Evolutionary conservation across 2,329 filamentous ascomycete species (phyloP).

Genomic region (Lizonia empirigonia): DNA sequence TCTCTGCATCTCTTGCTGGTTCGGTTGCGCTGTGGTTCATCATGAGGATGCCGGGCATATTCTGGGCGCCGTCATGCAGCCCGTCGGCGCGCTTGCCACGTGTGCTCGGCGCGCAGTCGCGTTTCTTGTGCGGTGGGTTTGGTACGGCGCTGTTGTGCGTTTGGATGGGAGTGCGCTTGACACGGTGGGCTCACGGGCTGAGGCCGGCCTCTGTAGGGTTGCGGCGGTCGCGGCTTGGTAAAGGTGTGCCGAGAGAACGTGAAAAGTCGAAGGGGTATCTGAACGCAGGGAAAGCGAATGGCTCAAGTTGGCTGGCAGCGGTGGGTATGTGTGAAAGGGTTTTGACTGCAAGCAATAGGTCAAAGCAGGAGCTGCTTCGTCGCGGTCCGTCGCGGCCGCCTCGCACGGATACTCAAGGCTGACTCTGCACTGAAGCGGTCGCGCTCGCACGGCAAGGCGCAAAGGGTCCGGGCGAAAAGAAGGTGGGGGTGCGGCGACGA

Average conservation of each 20-base stretch:
- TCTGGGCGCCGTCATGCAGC: slow-evolving; percentile 40
- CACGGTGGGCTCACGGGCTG: not conserved
- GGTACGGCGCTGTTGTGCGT: not conserved
- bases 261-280: not conserved
- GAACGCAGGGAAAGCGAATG: not conserved
- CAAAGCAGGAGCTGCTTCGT: slow-evolving; percentile 6
- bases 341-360: slow-evolving; percentile 14
- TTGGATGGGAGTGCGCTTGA: not conserved
- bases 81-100: slow-evolving; percentile 41
- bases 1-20: slow-evolving; percentile 37
- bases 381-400: slow-evolving; percentile 16
- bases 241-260: not conserved
- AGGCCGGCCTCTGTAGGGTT: not conserved
- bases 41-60: slow-evolving; percentile 56
- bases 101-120: slow-evolving; percentile 14
- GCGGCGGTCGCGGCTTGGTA: not conserved
- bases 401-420: slow-evolving; percentile 5
- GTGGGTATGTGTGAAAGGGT: slow-evolving; percentile 16
- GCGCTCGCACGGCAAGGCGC: slow-evolving; percentile 16
- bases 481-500: slow-evolving; percentile 10
- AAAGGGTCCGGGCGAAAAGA: not conserved
- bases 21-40: slow-evolving; percentile 54
- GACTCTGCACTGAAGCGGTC: slow-evolving; percentile 18
- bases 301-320: slow-evolving; percentile 9
- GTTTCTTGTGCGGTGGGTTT: not conserved